These are phyloP conservation scores for Colletotrichum liaoningense DNA, from an alignment of 2,329 filamentous ascomycete species.

Conservation along the genomic window DNA sequence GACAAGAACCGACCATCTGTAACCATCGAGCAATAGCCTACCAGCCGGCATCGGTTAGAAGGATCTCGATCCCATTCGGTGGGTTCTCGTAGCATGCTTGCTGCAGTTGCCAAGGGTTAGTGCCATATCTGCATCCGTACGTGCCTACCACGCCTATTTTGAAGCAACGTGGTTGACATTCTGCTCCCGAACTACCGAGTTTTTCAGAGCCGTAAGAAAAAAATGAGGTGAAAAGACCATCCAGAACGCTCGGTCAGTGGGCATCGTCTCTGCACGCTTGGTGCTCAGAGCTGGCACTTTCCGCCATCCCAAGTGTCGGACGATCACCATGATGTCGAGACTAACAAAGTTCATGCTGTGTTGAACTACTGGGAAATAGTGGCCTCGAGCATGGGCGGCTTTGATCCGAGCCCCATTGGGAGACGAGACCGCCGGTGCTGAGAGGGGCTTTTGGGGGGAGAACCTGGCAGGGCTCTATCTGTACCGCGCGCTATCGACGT, in stretches of 20 bases:
- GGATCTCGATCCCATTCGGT: neutral
- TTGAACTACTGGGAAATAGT: conserved; percentile 16
- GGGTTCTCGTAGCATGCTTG: conserved; percentile 11
- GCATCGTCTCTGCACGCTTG: conserved; percentile 21
- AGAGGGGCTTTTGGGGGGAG: neutral
- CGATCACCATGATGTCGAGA: conserved; percentile 9
- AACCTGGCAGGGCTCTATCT: conserved; percentile 2
- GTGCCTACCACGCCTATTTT: neutral
- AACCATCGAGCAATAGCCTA: neutral
- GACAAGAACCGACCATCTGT: neutral
- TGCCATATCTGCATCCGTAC: neutral
- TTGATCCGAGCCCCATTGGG: conserved; percentile 14
- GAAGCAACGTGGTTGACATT: neutral
- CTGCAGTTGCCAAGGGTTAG: neutral
- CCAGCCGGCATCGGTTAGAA: neutral
- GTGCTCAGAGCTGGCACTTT: neutral
- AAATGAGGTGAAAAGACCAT: neutral
- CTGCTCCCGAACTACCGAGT: neutral
- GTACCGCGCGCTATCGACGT: neutral
- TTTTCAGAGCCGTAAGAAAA: neutral
- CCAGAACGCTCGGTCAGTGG: neutral
- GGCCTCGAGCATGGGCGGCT: conserved; percentile 12
- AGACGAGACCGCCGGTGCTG: conserved; percentile 16
- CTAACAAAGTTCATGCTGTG: conserved; percentile 24
- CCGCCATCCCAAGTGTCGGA: conserved; percentile 31